Percentiles rank a stretch among this genome's conserved stretches.
Evolutionary conservation across 148 eudicot genomes (phyloP).

Genomic region (Mesembryanthemum crystallinum): DNA sequence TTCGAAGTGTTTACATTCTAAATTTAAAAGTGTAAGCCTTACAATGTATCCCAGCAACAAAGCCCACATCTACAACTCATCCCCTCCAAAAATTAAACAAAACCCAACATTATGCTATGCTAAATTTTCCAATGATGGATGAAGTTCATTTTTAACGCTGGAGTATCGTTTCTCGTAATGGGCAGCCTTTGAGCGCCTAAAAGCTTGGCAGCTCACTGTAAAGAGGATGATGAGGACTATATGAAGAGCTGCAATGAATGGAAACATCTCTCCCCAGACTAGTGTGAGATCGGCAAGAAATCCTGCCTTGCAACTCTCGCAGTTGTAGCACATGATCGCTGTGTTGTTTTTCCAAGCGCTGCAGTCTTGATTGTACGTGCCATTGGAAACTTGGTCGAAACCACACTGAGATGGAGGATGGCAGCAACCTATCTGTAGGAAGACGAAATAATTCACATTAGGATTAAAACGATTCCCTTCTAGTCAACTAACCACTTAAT

Average conservation of each 20-base stretch:
- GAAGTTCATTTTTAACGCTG: not conserved
- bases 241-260: constrained; percentile 11
- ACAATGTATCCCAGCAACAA: too few species aligned
- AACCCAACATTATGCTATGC: too few species aligned
- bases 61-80: too few species aligned
- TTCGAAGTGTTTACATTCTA: too few species aligned
- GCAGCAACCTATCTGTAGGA: constrained; percentile 21
- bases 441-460: not conserved
- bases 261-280: constrained; percentile 19
- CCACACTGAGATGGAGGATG: constrained; percentile 10
- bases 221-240: constrained; percentile 4
- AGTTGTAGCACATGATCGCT: constrained; percentile 23
- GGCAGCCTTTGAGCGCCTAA: constrained; percentile 9
- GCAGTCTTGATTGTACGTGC: constrained; percentile 11
- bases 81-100: too few species aligned
- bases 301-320: constrained; percentile 17
- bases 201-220: constrained; percentile 16
- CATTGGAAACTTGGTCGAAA: not conserved
- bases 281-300: constrained; percentile 10
- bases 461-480: too few species aligned
- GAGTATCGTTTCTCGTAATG: constrained; percentile 14
- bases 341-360: not conserved
- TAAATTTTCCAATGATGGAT: not conserved
- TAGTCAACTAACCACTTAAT: too few species aligned
- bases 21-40: too few species aligned